Conservation (phyloP, 2,329 filamentous ascomycete species). For the Hymenotorrendiella dingleyae region DNA sequence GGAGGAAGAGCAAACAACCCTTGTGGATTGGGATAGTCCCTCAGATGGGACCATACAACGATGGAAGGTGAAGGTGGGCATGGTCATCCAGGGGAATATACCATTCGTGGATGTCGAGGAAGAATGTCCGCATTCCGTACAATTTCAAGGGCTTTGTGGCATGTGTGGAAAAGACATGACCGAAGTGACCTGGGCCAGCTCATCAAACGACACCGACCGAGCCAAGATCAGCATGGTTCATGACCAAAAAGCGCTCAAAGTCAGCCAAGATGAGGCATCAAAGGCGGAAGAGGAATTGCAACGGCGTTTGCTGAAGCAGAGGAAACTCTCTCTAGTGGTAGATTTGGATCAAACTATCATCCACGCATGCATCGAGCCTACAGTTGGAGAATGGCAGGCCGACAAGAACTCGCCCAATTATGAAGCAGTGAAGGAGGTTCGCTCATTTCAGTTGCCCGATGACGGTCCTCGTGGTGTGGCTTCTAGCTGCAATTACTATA, state of each 20-base stretch:
- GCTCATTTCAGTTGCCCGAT: slow-evolving; percentile 81
- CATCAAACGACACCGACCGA: slow-evolving; percentile 71
- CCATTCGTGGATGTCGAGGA: slow-evolving; percentile 75
- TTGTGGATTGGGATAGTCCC: slow-evolving; percentile 74
- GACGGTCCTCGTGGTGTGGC: slow-evolving; percentile 66
- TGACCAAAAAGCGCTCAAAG: slow-evolving; percentile 79
- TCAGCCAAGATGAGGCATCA: slow-evolving; percentile 75
- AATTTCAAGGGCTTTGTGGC: slow-evolving; percentile 85
- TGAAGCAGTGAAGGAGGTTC: slow-evolving; percentile 81
- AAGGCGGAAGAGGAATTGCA: slow-evolving; percentile 83
- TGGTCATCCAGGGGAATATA: slow-evolving; percentile 54
- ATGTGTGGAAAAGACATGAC: slow-evolving; percentile 97
- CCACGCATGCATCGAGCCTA: slow-evolving; percentile 94
- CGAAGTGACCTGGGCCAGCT: slow-evolving; percentile 76
- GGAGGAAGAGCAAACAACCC: slow-evolving; percentile 63
- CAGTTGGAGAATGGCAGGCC: slow-evolving; percentile 89
- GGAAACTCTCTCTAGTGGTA: slow-evolving; percentile 88
- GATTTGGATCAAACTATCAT: slow-evolving; percentile 98
- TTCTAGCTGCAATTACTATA: slow-evolving; percentile 89
- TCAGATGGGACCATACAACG: slow-evolving; percentile 71
- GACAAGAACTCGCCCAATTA: slow-evolving; percentile 88
- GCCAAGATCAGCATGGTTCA: slow-evolving; percentile 94
- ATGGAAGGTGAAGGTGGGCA: slow-evolving; percentile 69
- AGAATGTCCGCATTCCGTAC: slow-evolving; percentile 82
- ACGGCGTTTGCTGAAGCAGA: slow-evolving; percentile 68